Base-by-base conservation (phyloP, 2,329 filamentous ascomycete species). In the Boeremia exigua region DNA sequence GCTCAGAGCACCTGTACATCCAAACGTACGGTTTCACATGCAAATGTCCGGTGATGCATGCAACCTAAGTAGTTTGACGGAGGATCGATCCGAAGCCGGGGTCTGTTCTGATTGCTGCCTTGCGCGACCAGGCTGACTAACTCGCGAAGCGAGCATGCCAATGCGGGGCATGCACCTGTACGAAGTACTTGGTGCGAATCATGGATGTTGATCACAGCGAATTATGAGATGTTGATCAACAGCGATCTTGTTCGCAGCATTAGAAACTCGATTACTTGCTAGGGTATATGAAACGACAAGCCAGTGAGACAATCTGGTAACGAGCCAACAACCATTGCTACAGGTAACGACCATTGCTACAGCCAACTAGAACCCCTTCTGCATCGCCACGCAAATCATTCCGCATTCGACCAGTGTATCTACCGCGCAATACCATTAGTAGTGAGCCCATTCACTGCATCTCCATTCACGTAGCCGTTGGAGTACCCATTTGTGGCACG, bases 371-470 rank as follows among this genome's bases (percentile, higher is more conserved):
- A n/a, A n/a, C n/a, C n/a, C n/a, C n/a, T n/a, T n/a, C n/a, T n/a
- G n/a, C n/a, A n/a, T n/a, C n/a, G n/a, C n/a, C n/a, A n/a, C n/a
- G n/a, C n/a, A n/a, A n/a, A n/a, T 25, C 14, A 25, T 14, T 27
- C 33, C 32, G 23, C 34, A 8, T 32, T 28, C 29, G 36, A 47
- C 47, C 28, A 12, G 36, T 43, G 23, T n/a, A 23, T 30, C 47
- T 56, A 56, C 7, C 30, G 53, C 17, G 47, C 43, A 10, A 14
- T 32, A 6, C 37, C 48, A 15, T 38, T 51, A 5, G 53, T 51
- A n/a, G 53, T 56, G 25, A 56, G 47, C n/a, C 53, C 53, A 6
- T 43, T 56, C 17, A 56, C 47, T 9, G 52, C 54, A 33, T 48
- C 36, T 8, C 55, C 55, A 17, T 48, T 55, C 34, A 48, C 44